These are phyloP conservation scores for Paecilomyces niveus DNA, from an alignment of 2,329 filamentous ascomycete genomes.

Conservation along the genomic window DNA sequence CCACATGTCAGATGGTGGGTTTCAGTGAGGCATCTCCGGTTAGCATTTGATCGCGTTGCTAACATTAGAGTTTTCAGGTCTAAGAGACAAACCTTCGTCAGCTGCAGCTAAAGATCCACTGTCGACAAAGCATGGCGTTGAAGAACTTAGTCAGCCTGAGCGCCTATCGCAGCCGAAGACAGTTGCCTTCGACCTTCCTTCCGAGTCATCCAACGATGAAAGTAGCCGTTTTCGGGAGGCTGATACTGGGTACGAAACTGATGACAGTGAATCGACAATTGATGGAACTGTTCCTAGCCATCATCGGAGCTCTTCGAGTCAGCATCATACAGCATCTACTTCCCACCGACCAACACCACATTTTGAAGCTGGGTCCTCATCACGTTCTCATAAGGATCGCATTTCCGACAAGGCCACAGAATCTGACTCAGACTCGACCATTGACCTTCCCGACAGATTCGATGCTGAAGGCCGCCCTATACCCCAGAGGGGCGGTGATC, in stretches of 20 bases:
- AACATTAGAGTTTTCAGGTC: constrained; percentile 9
- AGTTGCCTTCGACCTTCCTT: constrained; percentile 24
- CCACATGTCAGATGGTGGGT: constrained; percentile 38
- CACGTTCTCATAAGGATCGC: constrained; percentile 4
- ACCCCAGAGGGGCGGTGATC: constrained; percentile 23
- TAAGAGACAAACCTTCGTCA: constrained; percentile 10
- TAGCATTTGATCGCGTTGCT: not conserved
- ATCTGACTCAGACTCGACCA: constrained; percentile 35
- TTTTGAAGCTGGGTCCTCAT: constrained; percentile 1
- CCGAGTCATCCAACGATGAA: constrained; percentile 6
- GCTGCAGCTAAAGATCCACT: not conserved
- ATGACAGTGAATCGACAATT: constrained; percentile 35
- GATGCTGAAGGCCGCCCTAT: constrained; percentile 34
- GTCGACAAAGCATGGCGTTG: constrained; percentile 3
- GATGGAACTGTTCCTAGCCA: constrained; percentile 13
- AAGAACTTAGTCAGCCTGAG: constrained; percentile 12
- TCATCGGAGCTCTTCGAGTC: constrained; percentile 8
- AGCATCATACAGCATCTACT: not conserved
- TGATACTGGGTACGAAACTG: constrained; percentile 35
- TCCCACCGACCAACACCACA: not conserved
- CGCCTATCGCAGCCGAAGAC: constrained; percentile 21
- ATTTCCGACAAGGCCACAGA: constrained; percentile 7
- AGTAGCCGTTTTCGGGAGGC: constrained; percentile 1
- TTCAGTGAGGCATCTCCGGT: constrained; percentile 12
- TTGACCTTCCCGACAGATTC: constrained; percentile 39